A percentile compares a stretch with the other conserved stretches of the same genome.
Conservation (phyloP, 73 alveolate species). For the Paramecium pentaurelia region DNA sequence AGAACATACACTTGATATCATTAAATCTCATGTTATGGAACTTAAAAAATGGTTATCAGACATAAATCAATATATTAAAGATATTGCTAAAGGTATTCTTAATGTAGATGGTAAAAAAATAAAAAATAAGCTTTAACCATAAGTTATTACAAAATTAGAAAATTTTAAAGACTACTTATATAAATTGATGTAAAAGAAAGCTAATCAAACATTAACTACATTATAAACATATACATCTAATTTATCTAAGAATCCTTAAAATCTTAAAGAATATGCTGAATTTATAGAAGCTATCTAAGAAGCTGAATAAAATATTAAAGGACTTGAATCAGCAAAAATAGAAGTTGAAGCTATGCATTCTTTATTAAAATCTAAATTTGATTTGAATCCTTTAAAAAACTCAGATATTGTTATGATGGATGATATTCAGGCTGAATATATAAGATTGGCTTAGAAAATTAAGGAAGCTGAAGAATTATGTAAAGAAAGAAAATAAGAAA, state of each 20-base stretch:
- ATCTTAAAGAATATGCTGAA: constrained; percentile 72
- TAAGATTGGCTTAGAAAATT: neutral
- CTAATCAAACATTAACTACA: constrained; percentile 61
- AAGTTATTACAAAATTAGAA: constrained; percentile 63
- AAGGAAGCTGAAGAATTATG: constrained; percentile 56
- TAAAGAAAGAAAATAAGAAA: constrained; percentile 49
- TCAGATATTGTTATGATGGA: constrained; percentile 37
- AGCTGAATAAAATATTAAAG: constrained; percentile 60
- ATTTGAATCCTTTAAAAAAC: constrained; percentile 7
- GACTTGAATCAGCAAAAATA: constrained; percentile 64
- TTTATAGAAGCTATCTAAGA: constrained; percentile 66
- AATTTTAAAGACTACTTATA: constrained; percentile 70
- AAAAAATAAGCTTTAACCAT: constrained; percentile 68
- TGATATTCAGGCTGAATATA: constrained; percentile 50
- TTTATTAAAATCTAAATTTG: constrained; percentile 53
- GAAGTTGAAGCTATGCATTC: constrained; percentile 74
- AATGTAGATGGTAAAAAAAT: constrained; percentile 75
- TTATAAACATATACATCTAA: constrained; percentile 40
- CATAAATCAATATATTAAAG: constrained; percentile 63
- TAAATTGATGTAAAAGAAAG: constrained; percentile 71
- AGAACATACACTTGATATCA: constrained; percentile 63
- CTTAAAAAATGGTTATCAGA: constrained; percentile 71
- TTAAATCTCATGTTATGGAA: constrained; percentile 65
- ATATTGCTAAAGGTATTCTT: constrained; percentile 68
- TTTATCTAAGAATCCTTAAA: constrained; percentile 62